Evolutionary conservation across 176 grass and related monocot species (phyloP).

Genomic region (Eleusine coracana): DNA sequence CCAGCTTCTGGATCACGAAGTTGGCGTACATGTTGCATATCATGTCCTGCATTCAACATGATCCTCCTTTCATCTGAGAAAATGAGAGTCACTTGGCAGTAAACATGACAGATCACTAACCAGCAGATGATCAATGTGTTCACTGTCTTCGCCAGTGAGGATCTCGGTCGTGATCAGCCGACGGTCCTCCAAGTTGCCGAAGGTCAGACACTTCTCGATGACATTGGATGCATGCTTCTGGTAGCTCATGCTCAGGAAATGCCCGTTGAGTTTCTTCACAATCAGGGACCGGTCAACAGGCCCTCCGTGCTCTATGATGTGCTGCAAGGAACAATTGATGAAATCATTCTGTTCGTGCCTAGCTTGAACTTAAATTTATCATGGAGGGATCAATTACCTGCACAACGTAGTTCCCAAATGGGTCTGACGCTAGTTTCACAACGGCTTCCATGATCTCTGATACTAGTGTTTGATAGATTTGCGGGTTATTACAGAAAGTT

Average conservation of each 20-base stretch:
- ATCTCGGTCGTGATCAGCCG: slow-evolving; percentile 53
- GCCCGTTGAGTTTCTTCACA: slow-evolving; percentile 39
- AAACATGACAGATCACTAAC: background rate
- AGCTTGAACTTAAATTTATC: background rate
- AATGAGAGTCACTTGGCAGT: too few species aligned
- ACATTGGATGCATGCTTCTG: slow-evolving; percentile 59
- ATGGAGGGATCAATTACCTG: slow-evolving; percentile 31
- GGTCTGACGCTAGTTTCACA: slow-evolving; percentile 35
- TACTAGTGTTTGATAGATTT: slow-evolving; percentile 38
- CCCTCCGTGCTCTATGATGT: slow-evolving; percentile 52
- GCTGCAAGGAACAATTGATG: slow-evolving; percentile 27
- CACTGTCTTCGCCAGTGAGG: background rate
- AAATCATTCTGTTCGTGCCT: background rate
- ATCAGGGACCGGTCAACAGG: slow-evolving; percentile 31
- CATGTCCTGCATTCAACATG: background rate
- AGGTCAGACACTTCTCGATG: slow-evolving; percentile 56
- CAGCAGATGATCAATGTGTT: slow-evolving; percentile 40
- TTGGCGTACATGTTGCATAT: background rate
- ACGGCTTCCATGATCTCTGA: slow-evolving; percentile 41
- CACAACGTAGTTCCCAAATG: slow-evolving; percentile 64
- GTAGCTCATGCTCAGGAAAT: slow-evolving; percentile 50
- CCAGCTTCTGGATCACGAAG: background rate
- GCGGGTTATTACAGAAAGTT: slow-evolving; percentile 37
- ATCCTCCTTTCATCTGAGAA: too few species aligned
- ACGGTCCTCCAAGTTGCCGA: slow-evolving; percentile 35